Percentiles rank a stretch among this genome's conserved stretches.
Conservation (phyloP, 2,329 filamentous ascomycete genomes). For the Emericellopsis cladophorae region DNA sequence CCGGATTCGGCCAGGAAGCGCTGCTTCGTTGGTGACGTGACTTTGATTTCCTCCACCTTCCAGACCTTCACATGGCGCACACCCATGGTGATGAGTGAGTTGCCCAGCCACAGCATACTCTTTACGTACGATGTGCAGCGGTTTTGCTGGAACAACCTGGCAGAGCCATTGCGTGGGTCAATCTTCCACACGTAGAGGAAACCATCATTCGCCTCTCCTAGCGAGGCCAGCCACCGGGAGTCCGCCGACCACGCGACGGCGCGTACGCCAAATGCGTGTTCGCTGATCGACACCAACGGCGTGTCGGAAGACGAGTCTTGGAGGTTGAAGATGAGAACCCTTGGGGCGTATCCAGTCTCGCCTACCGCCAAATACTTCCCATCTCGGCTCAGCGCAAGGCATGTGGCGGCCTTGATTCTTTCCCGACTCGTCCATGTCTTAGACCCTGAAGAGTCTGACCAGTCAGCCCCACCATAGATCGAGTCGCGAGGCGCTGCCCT, state of each 20-base stretch:
- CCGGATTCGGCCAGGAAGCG: slow-evolving; percentile 33
- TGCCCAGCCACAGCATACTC: slow-evolving; percentile 85
- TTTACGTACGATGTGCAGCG: slow-evolving; percentile 82
- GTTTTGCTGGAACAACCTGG: slow-evolving; percentile 72
- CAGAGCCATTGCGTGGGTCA: slow-evolving; percentile 67
- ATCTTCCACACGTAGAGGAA: slow-evolving; percentile 88
- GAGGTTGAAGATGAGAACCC: slow-evolving; percentile 81
- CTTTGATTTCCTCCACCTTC: slow-evolving; percentile 59
- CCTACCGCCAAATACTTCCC: slow-evolving; percentile 82
- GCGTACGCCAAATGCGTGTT: slow-evolving; percentile 82
- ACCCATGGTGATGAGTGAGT: slow-evolving; percentile 71
- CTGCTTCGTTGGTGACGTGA: slow-evolving; percentile 50
- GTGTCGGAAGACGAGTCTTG: slow-evolving; percentile 68
- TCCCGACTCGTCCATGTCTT: slow-evolving; percentile 83
- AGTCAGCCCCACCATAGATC: slow-evolving; percentile 42
- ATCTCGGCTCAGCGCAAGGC: slow-evolving; percentile 77
- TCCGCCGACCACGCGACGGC: slow-evolving; percentile 84
- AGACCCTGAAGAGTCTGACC: slow-evolving; percentile 19
- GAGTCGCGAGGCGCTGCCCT: slow-evolving; percentile 39
- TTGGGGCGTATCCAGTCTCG: slow-evolving; percentile 87
- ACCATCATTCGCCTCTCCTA: slow-evolving; percentile 83
- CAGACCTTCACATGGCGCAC: slow-evolving; percentile 90
- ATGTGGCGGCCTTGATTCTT: slow-evolving; percentile 87
- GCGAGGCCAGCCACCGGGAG: slow-evolving; percentile 72
- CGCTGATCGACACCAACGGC: slow-evolving; percentile 73